phyloP scores from a whole-genome alignment of 2,329 filamentous ascomycete genomes.

The Blumeria hordei region DNA sequence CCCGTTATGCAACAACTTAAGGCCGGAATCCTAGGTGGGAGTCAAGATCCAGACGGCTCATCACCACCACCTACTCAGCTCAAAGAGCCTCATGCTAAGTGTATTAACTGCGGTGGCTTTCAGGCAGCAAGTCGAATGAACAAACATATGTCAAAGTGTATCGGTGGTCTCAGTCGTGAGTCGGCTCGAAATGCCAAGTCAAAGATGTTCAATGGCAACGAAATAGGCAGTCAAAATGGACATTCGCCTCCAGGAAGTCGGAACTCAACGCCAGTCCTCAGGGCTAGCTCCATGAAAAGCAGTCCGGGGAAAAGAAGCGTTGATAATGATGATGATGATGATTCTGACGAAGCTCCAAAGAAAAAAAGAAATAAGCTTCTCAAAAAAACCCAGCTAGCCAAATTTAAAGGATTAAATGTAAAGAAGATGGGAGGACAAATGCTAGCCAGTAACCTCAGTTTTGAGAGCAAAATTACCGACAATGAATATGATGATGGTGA shows the following conservation, averaged over 20 bases:
- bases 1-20: conserved; percentile 9
- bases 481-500: conserved; percentile 6
- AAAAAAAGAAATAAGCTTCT: conserved; percentile 13
- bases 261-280: conserved; percentile 32
- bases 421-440: conserved; percentile 5
- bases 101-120: conserved; percentile 42
- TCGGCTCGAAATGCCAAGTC: conserved; percentile 36
- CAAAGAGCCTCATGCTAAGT: conserved; percentile 39
- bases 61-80: conserved; percentile 29
- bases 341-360: conserved; percentile 12
- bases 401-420: conserved; percentile 6
- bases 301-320: conserved; percentile 14
- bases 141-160: conserved; percentile 44
- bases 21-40: conserved; percentile 18
- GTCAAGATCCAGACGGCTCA: conserved; percentile 21
- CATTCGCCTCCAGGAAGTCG: conserved; percentile 36
- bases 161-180: conserved; percentile 38
- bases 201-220: conserved; percentile 34
- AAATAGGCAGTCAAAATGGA: conserved; percentile 24
- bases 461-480: conserved; percentile 6
- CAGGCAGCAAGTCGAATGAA: conserved; percentile 40
- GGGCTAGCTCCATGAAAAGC: conserved; percentile 6
- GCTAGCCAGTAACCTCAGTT: conserved; percentile 5
- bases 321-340: conserved; percentile 13
- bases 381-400: conserved; percentile 10